These are phyloP conservation scores for Orbilia ellipsospora DNA, from an alignment of 2,329 filamentous ascomycete genomes.

Conservation along the genomic window DNA sequence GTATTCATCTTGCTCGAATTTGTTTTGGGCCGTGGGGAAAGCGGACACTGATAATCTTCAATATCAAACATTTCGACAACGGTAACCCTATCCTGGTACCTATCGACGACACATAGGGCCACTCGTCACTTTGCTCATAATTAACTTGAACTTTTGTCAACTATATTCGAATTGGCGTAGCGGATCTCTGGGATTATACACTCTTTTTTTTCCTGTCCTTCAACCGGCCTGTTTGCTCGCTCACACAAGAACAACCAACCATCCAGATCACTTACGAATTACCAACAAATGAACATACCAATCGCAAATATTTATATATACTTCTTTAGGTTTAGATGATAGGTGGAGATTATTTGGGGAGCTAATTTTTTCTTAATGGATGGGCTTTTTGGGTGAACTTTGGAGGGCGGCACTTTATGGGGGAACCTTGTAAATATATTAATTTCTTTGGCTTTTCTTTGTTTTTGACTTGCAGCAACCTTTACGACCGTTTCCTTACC, in stretches of 20 bases:
- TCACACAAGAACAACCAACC: constrained; percentile 4
- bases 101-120: no score
- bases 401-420: not conserved
- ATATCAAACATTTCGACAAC: no score
- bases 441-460: constrained; percentile 13
- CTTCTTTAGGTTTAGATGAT: constrained; percentile 22
- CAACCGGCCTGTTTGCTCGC: constrained; percentile 4
- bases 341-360: constrained; percentile 38
- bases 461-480: constrained; percentile 18
- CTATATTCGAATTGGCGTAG: constrained; percentile 37
- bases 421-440: constrained; percentile 40
- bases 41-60: constrained; percentile 18
- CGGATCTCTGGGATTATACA: constrained; percentile 50
- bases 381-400: constrained; percentile 8
- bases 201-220: constrained; percentile 25
- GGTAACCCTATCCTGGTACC: no score
- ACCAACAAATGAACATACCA: constrained; percentile 34
- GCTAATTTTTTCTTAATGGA: constrained; percentile 19
- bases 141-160: constrained; percentile 12
- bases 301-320: constrained; percentile 26
- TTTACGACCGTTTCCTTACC: constrained; percentile 46
- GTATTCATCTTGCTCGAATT: constrained; percentile 58
- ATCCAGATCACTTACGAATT: constrained; percentile 54
- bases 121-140: not conserved
- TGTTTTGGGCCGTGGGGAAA: constrained; percentile 38